phyloP scores from a whole-genome alignment of 495 filamentous ascomycete genomes.

The Trichoderma virens region DNA sequence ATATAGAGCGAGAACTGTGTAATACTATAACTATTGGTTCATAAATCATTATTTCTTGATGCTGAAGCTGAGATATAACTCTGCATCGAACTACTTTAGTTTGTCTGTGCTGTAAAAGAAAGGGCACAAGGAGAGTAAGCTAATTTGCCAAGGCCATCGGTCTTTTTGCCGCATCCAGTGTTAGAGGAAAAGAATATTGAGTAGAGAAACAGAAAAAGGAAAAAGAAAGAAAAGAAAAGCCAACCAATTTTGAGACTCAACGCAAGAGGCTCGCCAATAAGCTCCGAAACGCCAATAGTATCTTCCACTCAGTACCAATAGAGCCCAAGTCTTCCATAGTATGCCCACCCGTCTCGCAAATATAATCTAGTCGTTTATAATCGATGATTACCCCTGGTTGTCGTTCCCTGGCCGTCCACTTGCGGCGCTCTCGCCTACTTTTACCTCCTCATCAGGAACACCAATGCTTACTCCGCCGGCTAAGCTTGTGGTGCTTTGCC shows the following conservation, averaged over 20 bases:
- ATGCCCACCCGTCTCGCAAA: neutral
- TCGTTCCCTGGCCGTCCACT: slow-evolving; percentile 31
- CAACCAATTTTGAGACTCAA: neutral
- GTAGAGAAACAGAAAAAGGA: neutral
- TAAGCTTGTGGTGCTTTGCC: slow-evolving; percentile 26
- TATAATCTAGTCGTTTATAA: neutral
- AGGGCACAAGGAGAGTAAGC: no score
- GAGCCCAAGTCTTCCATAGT: neutral
- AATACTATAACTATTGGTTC: no score
- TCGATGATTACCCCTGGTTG: neutral
- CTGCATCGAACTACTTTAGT: no score
- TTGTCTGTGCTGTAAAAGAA: no score
- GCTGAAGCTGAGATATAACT: no score
- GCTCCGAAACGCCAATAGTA: neutral
- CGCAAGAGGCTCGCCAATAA: neutral
- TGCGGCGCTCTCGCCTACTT: slow-evolving; percentile 50
- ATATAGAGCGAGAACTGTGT: no score
- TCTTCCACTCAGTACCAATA: neutral
- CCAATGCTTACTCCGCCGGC: slow-evolving; percentile 32
- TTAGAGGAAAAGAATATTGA: neutral
- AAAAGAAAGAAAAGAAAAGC: neutral
- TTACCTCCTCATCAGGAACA: slow-evolving; percentile 41
- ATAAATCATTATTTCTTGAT: no score
- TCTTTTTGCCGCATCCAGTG: no score
- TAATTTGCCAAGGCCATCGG: no score